Percentiles rank a stretch among this genome's conserved stretches.
phyloP scores from a whole-genome alignment of 2,329 filamentous ascomycete species.

The Phaeoacremonium minimum region DNA sequence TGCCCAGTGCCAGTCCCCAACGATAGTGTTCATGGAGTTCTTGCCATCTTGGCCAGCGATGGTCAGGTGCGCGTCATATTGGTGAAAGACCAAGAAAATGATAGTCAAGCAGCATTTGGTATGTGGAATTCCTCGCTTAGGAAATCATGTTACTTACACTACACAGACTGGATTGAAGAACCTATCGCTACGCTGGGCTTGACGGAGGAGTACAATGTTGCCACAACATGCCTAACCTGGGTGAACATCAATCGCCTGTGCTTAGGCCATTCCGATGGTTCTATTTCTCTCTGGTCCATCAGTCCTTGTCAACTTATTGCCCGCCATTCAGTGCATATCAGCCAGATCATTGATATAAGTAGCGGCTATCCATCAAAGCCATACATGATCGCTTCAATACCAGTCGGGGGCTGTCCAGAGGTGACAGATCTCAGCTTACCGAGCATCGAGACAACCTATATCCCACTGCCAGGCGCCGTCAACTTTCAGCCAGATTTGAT shows the following conservation, averaged over 20 bases:
- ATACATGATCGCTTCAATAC: conserved; percentile 49
- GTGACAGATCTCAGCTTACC: conserved; percentile 49
- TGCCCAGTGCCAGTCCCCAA: conserved; percentile 36
- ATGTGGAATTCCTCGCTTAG: conserved; percentile 13
- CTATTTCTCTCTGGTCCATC: conserved; percentile 52
- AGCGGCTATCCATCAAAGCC: conserved; percentile 54
- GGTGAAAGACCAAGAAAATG: conserved; percentile 23
- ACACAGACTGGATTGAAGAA: conserved; percentile 33
- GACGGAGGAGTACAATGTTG: conserved; percentile 39
- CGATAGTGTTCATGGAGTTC: conserved; percentile 26
- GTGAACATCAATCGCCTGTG: conserved; percentile 49
- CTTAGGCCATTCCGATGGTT: conserved; percentile 53
- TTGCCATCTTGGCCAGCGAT: conserved; percentile 47
- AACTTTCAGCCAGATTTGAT: conserved; percentile 49
- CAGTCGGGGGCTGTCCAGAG: conserved; percentile 48
- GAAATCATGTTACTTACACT: neutral
- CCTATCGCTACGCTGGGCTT: conserved; percentile 41
- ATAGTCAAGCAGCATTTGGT: conserved; percentile 31
- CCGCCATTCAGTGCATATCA: conserved; percentile 49
- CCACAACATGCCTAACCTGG: conserved; percentile 52
- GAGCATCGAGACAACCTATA: conserved; percentile 48
- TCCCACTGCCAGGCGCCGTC: conserved; percentile 40
- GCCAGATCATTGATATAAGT: conserved; percentile 47
- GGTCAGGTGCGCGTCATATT: conserved; percentile 46
- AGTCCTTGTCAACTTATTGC: conserved; percentile 42